Base-by-base conservation (phyloP, 2,329 filamentous ascomycete genomes). In the Hypoxylon sp. region DNA sequence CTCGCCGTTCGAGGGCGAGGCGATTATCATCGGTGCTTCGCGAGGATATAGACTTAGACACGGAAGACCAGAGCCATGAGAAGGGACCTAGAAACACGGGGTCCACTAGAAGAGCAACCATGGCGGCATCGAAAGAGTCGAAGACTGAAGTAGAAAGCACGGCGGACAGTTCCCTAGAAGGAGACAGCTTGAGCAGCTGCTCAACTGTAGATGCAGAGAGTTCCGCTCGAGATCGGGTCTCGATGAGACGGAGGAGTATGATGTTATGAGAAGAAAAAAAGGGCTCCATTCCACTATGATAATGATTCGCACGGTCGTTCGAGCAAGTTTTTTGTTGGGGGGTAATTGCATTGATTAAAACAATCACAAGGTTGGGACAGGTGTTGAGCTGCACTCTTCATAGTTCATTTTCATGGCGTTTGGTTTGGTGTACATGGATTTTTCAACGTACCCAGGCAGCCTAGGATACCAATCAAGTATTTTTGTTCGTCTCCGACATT, bases 191-290 rank as follows among this genome's bases (percentile, higher is more conserved):
- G 35, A 68, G 63, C 52, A 75, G 73, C 61, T 57, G 69, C 6
- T 76, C 72, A 2, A 74, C 77, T 1, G 75, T 56, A 7, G 77
- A 76, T 21, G 70, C 67, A 27, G 76, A 69, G 3, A 73, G 60
- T 15, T 50, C 67, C 1, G 65, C 69, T 11, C 72, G 73, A 37
- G 80, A 81, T 56, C 75, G 76, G 31, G 59, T 74, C 62, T 80
- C 75, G 35, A 81, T 82, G 64, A 80, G 87, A 74, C 80, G 87
- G 70, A 81, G 86, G 73, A 89, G 86, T 75, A 89, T 88, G 85
- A 88, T 89, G 86, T 76, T 88, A 77, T 88, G 81, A 85, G 62
- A 53, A 42, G 37, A 17, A 47, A 85, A 59, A 53, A 42, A 44
- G 21, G 35, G 42, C 32, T 51, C 27, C 48, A 56, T 56, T 65